Evolutionary conservation across 495 filamentous ascomycete genomes (phyloP).

Genomic region (Penicillium longicatenatum): DNA sequence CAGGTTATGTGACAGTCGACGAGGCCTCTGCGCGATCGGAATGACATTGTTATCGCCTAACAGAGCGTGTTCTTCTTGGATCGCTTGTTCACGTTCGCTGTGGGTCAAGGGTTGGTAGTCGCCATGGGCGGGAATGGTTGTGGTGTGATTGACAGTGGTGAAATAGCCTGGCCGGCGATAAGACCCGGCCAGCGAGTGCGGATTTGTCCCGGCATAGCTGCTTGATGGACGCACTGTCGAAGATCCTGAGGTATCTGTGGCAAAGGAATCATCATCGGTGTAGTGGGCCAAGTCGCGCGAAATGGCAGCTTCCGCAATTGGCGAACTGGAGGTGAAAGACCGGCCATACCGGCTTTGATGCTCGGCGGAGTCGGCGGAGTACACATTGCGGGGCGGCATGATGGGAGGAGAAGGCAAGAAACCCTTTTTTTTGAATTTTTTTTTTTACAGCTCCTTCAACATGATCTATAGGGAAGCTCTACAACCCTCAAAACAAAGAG

Average conservation of each 20-base stretch:
- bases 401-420: slow-evolving; percentile 4
- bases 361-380: slow-evolving; percentile 25
- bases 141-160: slow-evolving; percentile 57
- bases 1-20: slow-evolving; percentile 30
- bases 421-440: slow-evolving; percentile 1
- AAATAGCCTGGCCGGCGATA: slow-evolving; percentile 69
- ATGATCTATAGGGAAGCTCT: slow-evolving; percentile 15
- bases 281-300: slow-evolving; percentile 67
- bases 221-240: slow-evolving; percentile 49
- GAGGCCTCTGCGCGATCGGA: slow-evolving; percentile 56
- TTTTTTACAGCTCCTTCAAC: slow-evolving; percentile 8
- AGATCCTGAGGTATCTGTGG: slow-evolving; percentile 47
- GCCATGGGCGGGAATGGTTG: slow-evolving; percentile 43
- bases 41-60: slow-evolving; percentile 77
- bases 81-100: slow-evolving; percentile 62
- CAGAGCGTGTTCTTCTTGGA: slow-evolving; percentile 72
- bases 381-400: slow-evolving; percentile 29
- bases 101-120: slow-evolving; percentile 57
- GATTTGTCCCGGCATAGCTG: slow-evolving; percentile 34
- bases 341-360: slow-evolving; percentile 26
- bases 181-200: slow-evolving; percentile 64
- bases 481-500: neutral
- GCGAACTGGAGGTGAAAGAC: slow-evolving; percentile 58
- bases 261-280: slow-evolving; percentile 49
- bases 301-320: slow-evolving; percentile 68